These are phyloP conservation scores for Neurospora sp. DNA, from an alignment of 495 filamentous ascomycete species.

Conservation along the genomic window DNA sequence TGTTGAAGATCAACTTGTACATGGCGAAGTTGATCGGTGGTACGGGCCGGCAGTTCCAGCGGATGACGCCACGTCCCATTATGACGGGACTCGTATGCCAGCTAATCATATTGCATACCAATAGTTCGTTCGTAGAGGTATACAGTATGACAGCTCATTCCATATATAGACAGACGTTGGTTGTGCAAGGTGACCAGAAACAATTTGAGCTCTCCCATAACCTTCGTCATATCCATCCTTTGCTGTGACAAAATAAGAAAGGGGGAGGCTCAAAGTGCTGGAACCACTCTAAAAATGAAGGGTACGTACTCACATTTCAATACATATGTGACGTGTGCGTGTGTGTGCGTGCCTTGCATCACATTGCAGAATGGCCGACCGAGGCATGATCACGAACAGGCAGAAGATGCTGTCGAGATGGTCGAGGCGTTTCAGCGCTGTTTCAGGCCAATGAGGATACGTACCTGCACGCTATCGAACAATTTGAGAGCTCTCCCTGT, in stretches of 20 bases:
- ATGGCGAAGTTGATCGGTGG: neutral
- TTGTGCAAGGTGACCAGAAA: neutral
- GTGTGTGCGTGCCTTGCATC: neutral
- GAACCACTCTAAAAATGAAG: neutral
- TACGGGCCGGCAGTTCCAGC: neutral
- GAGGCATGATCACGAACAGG: neutral
- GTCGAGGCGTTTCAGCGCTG: neutral
- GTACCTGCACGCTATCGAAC: neutral
- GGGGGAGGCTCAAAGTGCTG: neutral
- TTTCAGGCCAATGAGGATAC: neutral
- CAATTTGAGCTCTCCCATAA: neutral
- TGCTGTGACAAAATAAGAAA: neutral
- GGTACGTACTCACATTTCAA: neutral
- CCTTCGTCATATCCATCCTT: neutral
- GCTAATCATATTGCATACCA: neutral
- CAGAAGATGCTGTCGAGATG: neutral
- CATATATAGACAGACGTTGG: neutral
- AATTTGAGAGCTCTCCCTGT: neutral
- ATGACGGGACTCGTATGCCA: neutral
- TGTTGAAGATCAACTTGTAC: neutral
- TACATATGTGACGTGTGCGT: neutral
- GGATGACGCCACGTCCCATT: neutral
- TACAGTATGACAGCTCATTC: neutral
- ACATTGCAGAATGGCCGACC: neutral
- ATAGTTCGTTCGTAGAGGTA: neutral